These are phyloP conservation scores for Claviceps digitariae DNA, from an alignment of 2,329 filamentous ascomycete species.

Conservation along the genomic window DNA sequence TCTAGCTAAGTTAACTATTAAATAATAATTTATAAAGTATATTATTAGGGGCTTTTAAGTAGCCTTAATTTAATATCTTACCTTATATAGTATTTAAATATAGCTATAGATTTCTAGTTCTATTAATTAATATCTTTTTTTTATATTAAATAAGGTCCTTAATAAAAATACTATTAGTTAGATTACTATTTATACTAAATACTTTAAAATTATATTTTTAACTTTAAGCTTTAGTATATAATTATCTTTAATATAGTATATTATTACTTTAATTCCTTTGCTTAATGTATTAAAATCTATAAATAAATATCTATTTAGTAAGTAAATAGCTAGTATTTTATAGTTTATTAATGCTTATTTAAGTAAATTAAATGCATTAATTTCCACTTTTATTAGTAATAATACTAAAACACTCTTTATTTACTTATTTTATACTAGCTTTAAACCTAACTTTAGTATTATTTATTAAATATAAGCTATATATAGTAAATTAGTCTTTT, in stretches of 20 bases:
- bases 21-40: too few species aligned
- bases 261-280: background rate
- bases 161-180: too few species aligned
- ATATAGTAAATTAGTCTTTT: background rate
- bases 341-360: background rate
- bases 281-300: background rate
- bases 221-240: background rate
- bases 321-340: background rate
- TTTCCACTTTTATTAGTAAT: background rate
- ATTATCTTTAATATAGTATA: background rate
- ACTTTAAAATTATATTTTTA: too few species aligned
- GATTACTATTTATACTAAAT: too few species aligned
- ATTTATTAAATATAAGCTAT: background rate
- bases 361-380: background rate
- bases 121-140: too few species aligned
- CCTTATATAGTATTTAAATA: too few species aligned
- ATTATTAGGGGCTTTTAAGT: too few species aligned
- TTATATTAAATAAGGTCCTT: too few species aligned
- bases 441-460: background rate
- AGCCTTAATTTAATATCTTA: too few species aligned
- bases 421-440: background rate
- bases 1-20: too few species aligned
- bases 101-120: too few species aligned
- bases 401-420: background rate
- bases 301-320: background rate